These are phyloP conservation scores for Bauhinia variegata DNA, from an alignment of 306 rosid species.

Conservation along the genomic window DNA sequence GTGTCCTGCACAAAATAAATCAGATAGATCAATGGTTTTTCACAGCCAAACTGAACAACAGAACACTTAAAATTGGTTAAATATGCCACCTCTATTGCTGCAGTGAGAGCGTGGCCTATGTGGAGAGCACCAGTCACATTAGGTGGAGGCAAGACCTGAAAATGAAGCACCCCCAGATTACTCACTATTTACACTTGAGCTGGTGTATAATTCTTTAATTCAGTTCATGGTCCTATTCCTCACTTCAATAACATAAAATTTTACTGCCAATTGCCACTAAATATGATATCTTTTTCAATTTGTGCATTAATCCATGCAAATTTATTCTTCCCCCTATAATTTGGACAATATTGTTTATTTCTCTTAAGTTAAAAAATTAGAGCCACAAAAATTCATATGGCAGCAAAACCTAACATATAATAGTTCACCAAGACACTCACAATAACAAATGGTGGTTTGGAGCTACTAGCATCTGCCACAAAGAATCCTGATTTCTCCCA, in stretches of 20 bases:
- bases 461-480: slow-evolving; percentile 83
- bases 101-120: slow-evolving; percentile 95
- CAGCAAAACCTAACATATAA: slow-evolving; percentile 15
- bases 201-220: no score
- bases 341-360: not conserved
- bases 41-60: slow-evolving; percentile 16
- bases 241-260: not conserved
- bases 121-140: slow-evolving; percentile 97
- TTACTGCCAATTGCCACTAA: not conserved
- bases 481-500: slow-evolving; percentile 85
- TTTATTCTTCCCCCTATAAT: not conserved
- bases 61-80: slow-evolving; percentile 18
- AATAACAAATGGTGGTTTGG: slow-evolving; percentile 81
- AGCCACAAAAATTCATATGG: slow-evolving; percentile 5
- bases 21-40: slow-evolving; percentile 14
- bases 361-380: slow-evolving; percentile 5
- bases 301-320: not conserved
- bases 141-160: slow-evolving; percentile 95
- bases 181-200: not conserved
- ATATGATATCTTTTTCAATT: not conserved
- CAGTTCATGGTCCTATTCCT: not conserved
- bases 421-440: slow-evolving; percentile 56
- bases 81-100: slow-evolving; percentile 79
- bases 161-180: slow-evolving; percentile 12
- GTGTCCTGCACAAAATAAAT: slow-evolving; percentile 69